Evolutionary conservation across 2,329 filamentous ascomycete genomes (phyloP).

Genomic region (Fusarium verrucosum): DNA sequence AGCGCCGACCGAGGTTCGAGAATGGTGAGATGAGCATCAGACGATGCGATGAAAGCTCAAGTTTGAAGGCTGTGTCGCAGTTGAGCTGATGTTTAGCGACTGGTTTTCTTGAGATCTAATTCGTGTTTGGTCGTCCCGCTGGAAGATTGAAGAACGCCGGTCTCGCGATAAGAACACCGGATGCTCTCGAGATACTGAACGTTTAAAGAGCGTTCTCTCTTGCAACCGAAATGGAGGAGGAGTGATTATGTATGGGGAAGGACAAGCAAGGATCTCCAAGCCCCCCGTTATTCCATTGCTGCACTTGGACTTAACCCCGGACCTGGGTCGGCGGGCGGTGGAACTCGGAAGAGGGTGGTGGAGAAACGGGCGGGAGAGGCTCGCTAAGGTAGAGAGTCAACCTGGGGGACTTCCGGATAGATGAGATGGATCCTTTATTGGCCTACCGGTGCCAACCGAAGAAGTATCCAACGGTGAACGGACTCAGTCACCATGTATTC

Average conservation of each 20-base stretch:
- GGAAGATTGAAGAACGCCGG: slow-evolving; percentile 13
- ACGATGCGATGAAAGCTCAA: slow-evolving; percentile 25
- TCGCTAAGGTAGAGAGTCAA: slow-evolving; percentile 22
- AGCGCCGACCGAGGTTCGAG: slow-evolving; percentile 7
- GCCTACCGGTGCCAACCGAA: slow-evolving; percentile 28
- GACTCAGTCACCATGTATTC: slow-evolving; percentile 21
- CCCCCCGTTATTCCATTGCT: slow-evolving; percentile 18
- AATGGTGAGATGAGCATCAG: slow-evolving; percentile 29
- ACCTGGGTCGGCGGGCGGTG: slow-evolving; percentile 36
- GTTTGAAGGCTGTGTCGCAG: slow-evolving; percentile 2
- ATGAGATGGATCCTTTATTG: slow-evolving; percentile 28
- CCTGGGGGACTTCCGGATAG: slow-evolving; percentile 41
- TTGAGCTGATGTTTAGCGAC: neutral
- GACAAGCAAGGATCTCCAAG: slow-evolving; percentile 33
- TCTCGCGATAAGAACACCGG: slow-evolving; percentile 12
- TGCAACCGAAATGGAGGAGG: slow-evolving; percentile 38
- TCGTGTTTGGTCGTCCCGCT: neutral
- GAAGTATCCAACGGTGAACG: slow-evolving; percentile 12
- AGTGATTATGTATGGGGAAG: slow-evolving; percentile 43
- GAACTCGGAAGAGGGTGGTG: slow-evolving; percentile 42
- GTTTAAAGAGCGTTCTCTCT: slow-evolving; percentile 29
- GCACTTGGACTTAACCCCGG: slow-evolving; percentile 35
- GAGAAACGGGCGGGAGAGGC: slow-evolving; percentile 33
- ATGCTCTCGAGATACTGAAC: slow-evolving; percentile 17
- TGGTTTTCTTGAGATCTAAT: neutral